Conservation (phyloP, 441 rosid genomes). For the Kokia cookei region DNA sequence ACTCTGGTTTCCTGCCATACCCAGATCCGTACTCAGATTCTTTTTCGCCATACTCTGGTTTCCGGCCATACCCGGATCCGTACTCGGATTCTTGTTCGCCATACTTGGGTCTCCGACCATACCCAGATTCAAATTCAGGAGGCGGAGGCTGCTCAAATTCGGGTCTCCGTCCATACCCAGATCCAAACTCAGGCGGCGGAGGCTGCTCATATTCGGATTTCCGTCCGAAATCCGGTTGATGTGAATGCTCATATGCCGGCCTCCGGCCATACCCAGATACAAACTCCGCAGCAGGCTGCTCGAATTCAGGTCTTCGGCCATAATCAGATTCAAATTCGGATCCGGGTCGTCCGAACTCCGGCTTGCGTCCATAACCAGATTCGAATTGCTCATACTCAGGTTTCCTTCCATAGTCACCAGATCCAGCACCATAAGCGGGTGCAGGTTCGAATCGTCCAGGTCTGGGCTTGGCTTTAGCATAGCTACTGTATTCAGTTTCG, state of each 20-base stretch:
- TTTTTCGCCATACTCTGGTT: background rate
- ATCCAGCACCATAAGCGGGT: conserved; percentile 1
- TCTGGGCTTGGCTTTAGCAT: conserved; percentile 37
- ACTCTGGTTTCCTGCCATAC: conserved; percentile 6
- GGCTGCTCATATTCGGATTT: conserved; percentile 1
- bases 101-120: background rate
- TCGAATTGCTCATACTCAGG: conserved; percentile 8
- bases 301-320: conserved; percentile 1
- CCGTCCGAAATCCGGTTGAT: background rate
- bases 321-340: background rate
- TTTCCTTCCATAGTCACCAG: conserved; percentile 13
- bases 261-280: conserved; percentile 24
- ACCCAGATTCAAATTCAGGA: conserved; percentile 9
- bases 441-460: conserved; percentile 22
- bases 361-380: conserved; percentile 25
- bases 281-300: conserved; percentile 1
- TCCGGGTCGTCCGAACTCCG: conserved; percentile 7
- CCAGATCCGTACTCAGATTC: background rate
- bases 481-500: conserved; percentile 47
- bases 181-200: conserved; percentile 2
- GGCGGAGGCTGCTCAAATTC: background rate
- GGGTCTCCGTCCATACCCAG: conserved; percentile 8
- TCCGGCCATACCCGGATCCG: conserved; percentile 1
- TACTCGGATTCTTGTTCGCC: background rate
- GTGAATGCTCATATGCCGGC: conserved; percentile 12